phyloP scores from a whole-genome alignment of 495 filamentous ascomycete species.

The Talaromyces stipitatus region DNA sequence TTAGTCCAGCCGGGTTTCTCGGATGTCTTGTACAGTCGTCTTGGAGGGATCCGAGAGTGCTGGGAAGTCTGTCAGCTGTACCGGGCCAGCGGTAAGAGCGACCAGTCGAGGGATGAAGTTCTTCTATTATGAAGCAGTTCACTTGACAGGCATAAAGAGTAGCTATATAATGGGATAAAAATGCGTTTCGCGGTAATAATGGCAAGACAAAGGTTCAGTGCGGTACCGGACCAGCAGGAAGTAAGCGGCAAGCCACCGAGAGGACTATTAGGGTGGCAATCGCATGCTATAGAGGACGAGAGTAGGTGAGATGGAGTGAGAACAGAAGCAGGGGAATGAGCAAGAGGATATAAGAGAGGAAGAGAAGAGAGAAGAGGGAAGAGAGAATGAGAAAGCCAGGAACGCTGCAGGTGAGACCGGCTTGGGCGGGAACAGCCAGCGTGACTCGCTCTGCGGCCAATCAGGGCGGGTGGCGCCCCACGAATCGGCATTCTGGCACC shows the following conservation, averaged over 20 bases:
- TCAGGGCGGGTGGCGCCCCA: background rate
- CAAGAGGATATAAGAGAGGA: conserved; percentile 4
- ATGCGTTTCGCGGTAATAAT: background rate
- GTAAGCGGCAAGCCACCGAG: conserved; percentile 16
- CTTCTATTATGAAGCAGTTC: background rate
- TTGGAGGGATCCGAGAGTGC: background rate
- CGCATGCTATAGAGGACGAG: conserved; percentile 1
- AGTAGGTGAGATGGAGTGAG: background rate
- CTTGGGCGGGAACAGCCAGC: background rate
- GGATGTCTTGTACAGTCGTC: background rate
- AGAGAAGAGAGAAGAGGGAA: background rate
- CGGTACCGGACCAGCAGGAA: conserved; percentile 5
- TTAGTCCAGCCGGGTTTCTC: background rate
- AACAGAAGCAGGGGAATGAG: background rate
- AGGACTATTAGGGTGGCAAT: conserved; percentile 1
- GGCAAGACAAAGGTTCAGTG: background rate
- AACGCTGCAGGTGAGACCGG: background rate
- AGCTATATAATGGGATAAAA: background rate
- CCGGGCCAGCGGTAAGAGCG: conserved; percentile 1
- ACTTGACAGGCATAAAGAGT: conserved; percentile 24
- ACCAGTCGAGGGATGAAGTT: background rate
- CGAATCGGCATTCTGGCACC: background rate
- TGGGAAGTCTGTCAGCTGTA: background rate
- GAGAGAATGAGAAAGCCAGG: background rate
- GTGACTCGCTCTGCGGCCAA: background rate